Evolutionary conservation across 768 basidiomycete genomes (phyloP), one percentile per base, ranked within the genome.

Genomic region (Cubamyces lactineus): DNA sequence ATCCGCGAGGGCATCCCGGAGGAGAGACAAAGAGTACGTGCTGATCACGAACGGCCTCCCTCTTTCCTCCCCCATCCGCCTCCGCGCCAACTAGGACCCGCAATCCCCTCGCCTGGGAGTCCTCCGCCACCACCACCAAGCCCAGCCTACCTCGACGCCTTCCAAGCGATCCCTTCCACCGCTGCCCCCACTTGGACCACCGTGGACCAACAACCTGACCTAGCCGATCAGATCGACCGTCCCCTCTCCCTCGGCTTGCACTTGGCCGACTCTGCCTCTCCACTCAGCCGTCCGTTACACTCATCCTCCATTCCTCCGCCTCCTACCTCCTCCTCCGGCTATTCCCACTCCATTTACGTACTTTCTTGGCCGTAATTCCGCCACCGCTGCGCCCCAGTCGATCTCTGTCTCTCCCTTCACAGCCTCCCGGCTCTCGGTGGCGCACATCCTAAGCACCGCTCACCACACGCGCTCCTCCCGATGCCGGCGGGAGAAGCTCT

Each of bases 141-240:
- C 34, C 34, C 34, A 34, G 34, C 34, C 34, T 11, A 7, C 34
- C 34, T 34, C 34, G 5, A 34, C 28, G 28, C 8, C 28, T 30
- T 30, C 28, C 28, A 30, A 30, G 8, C 28, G 28, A 30, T 30
- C 28, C 28, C 3, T 30, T 8, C 2, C 42, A 38, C n/a, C 13
- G 21, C 4, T 8, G 39, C 52, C 24, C 23, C 51, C 34, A 17
- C 38, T 15, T 58, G 57, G 57, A 58, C 57, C 57, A 23, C 47
- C 48, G 38, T 58, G 57, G 57, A 58, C 57, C 57, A 28, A 58
- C 57, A 50, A 21, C 57, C 23, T 49, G 5, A 46, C 19, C 38
- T 24, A 19, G 23, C 9, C 38, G 53, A 53, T 53, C 53, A 5
- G 41, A 53, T 53, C 53, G 11, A 11, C 9, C 9, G 9, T 34